Conservation (phyloP, 208 protist genomes). For the Leishmania guyanensis region DNA sequence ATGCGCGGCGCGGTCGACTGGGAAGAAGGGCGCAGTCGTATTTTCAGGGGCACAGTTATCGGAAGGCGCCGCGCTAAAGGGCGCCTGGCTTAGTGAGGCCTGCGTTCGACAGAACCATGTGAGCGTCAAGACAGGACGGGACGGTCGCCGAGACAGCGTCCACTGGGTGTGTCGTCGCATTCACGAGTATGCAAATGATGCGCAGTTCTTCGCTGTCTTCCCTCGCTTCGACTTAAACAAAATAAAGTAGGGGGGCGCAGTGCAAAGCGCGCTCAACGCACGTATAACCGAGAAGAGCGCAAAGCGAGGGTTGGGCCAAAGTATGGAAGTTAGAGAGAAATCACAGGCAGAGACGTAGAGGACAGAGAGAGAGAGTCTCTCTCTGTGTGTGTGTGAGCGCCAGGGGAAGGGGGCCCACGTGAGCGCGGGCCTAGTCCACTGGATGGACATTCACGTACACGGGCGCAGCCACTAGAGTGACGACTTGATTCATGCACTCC, state of each 20-base stretch:
- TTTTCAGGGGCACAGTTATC: neutral
- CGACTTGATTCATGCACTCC: neutral
- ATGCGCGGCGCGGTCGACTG: neutral
- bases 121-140: neutral
- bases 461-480: neutral
- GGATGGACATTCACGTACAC: neutral
- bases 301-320: neutral
- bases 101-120: neutral
- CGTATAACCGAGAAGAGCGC: neutral
- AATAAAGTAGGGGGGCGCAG: neutral
- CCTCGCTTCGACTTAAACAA: neutral
- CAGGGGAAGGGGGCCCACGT: neutral
- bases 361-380: too few species aligned
- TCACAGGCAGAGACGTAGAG: neutral
- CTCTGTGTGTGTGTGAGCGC: neutral
- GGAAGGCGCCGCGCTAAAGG: neutral
- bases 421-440: neutral
- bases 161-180: neutral
- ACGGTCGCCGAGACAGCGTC: too few species aligned
- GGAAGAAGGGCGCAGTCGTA: conserved; percentile 4
- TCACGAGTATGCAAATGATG: neutral
- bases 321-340: neutral
- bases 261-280: neutral
- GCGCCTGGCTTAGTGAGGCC: neutral
- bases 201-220: neutral